Base-by-base conservation (phyloP, 805 yeast genomes). In the Peterozyma toletana region DNA sequence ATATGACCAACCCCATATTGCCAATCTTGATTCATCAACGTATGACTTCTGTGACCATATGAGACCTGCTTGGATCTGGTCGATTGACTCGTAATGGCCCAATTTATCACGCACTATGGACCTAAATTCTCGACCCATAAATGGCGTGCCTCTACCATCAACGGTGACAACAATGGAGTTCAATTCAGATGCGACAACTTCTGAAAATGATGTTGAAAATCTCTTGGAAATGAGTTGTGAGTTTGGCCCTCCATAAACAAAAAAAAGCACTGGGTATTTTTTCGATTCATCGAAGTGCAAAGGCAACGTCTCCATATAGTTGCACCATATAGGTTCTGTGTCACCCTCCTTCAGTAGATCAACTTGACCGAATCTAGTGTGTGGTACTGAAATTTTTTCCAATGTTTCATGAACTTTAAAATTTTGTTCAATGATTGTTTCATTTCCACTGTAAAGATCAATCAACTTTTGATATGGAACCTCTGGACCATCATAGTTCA, bases 1-100 rank as follows among this genome's bases (percentile, higher is more conserved):
- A 59, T 91, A 93, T 17, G 96, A 86, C 99, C 99, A 93, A 9
- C 99, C 99, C 91, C 97, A 93, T 44, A 91, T 77, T 0, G 96
- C 95, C 11, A 87, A 80, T 48, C 77, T 74, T 3, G 72, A 66
- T 18, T 67, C 61, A 57, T 90, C 86, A 36, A 93, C 83, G 55
- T 83, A 91, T 2, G 69, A 47, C 52, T 74, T 76, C 3, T 63
- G 39, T 2, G 77, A 71, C 84, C 93, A 91, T 1, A 70, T 50
- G 50, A 78, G 77, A 2, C 95, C 99, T 4, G 95, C 96, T 0
- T 78, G 66, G 34, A 93, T 84, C 63, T 91, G 97, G 61, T 93
- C 99, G 27, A 67, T 64, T 1, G 93, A 84, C 62, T 93, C 99
- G 57, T 73, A 79, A 50, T 80, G 68, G 2, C 98, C 97, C 43